Conservation (phyloP, 2,329 filamentous ascomycete genomes). For the Didymella segeticola region DNA sequence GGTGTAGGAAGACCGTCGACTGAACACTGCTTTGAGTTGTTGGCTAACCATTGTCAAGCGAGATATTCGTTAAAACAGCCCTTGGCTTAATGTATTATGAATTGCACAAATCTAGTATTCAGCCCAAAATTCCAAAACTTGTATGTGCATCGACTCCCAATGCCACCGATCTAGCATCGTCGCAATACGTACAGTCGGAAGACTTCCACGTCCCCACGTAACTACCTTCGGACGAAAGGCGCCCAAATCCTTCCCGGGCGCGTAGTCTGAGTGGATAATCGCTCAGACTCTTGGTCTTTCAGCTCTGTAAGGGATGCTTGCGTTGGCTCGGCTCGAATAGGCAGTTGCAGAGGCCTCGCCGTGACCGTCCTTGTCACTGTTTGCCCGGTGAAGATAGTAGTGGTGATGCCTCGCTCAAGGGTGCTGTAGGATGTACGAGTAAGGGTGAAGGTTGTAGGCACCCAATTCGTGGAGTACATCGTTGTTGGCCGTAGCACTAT, state of each 20-base stretch:
- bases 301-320: not conserved
- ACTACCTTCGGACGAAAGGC: not conserved
- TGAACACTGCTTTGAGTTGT: too few species aligned
- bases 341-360: not conserved
- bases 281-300: too few species aligned
- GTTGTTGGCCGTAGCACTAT: conserved; percentile 6
- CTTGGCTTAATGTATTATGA: too few species aligned
- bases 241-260: not conserved
- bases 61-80: too few species aligned
- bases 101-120: too few species aligned
- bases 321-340: not conserved
- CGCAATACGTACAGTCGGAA: not conserved
- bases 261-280: not conserved
- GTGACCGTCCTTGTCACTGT: conserved; percentile 3
- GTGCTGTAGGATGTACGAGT: not conserved
- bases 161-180: not conserved
- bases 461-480: conserved; percentile 3
- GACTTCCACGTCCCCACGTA: not conserved
- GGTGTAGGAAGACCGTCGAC: too few species aligned
- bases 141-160: too few species aligned
- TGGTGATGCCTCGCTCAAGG: not conserved
- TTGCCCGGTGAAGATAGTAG: not conserved
- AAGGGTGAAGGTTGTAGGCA: not conserved
- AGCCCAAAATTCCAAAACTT: too few species aligned
- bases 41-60: too few species aligned